These are phyloP conservation scores for Curvularia spicifera DNA, from an alignment of 2,329 filamentous ascomycete genomes.

Conservation along the genomic window DNA sequence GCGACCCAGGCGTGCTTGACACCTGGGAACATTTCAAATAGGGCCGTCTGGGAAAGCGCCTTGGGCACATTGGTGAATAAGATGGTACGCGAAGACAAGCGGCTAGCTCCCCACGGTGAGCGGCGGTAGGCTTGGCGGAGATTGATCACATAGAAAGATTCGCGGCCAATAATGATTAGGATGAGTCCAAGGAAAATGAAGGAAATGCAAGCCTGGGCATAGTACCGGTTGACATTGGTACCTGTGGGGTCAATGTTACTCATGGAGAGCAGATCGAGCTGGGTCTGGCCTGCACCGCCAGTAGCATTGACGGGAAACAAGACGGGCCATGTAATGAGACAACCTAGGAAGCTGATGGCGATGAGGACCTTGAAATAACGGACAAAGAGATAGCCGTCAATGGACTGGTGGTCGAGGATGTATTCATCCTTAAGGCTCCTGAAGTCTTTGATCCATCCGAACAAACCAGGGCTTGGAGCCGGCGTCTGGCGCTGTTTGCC, in stretches of 20 bases:
- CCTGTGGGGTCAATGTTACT: constrained; percentile 46
- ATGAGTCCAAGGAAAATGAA: constrained; percentile 53
- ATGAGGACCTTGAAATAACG: constrained; percentile 56
- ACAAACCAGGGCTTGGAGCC: constrained; percentile 51
- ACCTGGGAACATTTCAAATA: constrained; percentile 50
- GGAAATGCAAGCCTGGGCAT: constrained; percentile 53
- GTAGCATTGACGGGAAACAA: constrained; percentile 57
- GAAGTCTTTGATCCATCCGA: constrained; percentile 62
- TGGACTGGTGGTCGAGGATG: constrained; percentile 56
- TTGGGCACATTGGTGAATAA: constrained; percentile 57
- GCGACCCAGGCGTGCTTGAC: constrained; percentile 57
- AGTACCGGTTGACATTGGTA: constrained; percentile 48
- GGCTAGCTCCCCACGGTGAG: constrained; percentile 52
- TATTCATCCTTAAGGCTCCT: constrained; percentile 53
- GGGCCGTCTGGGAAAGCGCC: constrained; percentile 46
- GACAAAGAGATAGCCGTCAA: constrained; percentile 58
- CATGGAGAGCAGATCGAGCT: constrained; percentile 50
- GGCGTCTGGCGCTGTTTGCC: constrained; percentile 56
- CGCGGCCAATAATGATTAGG: constrained; percentile 54
- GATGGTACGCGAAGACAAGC: constrained; percentile 56
- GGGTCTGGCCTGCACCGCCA: constrained; percentile 45
- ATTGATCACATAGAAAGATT: constrained; percentile 57
- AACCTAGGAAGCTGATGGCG: constrained; percentile 52
- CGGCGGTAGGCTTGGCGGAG: constrained; percentile 57
- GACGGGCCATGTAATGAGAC: constrained; percentile 54